Conservation (phyloP, 2,329 filamentous ascomycete species). For the Cercospora berteroae region DNA sequence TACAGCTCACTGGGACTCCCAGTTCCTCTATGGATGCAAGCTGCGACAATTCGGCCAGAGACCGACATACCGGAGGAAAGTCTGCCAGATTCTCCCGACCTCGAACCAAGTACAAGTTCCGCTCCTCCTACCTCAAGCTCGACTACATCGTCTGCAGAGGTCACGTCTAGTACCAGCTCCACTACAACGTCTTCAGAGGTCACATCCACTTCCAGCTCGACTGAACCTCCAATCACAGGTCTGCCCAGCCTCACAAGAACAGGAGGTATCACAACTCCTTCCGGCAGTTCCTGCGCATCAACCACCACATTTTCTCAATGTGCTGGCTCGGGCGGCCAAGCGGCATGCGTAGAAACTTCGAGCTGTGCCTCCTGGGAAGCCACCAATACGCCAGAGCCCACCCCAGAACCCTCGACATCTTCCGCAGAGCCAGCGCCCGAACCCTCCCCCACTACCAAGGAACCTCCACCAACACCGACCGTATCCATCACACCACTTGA, state of each 20-base stretch:
- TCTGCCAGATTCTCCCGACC: not conserved
- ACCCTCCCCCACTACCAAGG: not conserved
- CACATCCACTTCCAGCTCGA: not conserved
- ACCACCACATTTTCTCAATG: not conserved
- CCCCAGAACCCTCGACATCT: not conserved
- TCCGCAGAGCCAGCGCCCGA: not conserved
- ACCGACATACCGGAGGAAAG: not conserved
- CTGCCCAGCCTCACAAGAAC: not conserved
- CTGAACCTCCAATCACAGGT: not conserved
- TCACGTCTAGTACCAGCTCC: not conserved
- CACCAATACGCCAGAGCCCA: not conserved
- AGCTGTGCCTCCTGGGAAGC: not conserved
- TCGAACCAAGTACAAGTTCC: not conserved
- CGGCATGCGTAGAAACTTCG: not conserved
- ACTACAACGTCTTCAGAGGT: not conserved
- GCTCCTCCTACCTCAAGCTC: not conserved
- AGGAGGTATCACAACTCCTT: not conserved
- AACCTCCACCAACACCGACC: not conserved
- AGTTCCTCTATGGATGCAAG: not conserved
- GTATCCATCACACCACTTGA: not conserved
- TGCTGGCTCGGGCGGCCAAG: not conserved
- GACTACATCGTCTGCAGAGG: not conserved
- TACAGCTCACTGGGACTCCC: not conserved
- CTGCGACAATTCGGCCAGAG: not conserved
- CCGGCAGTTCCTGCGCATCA: not conserved